These are phyloP conservation scores for Ophiocordyceps camponoti-leonardi DNA, from an alignment of 2,329 filamentous ascomycete species.

Conservation along the genomic window DNA sequence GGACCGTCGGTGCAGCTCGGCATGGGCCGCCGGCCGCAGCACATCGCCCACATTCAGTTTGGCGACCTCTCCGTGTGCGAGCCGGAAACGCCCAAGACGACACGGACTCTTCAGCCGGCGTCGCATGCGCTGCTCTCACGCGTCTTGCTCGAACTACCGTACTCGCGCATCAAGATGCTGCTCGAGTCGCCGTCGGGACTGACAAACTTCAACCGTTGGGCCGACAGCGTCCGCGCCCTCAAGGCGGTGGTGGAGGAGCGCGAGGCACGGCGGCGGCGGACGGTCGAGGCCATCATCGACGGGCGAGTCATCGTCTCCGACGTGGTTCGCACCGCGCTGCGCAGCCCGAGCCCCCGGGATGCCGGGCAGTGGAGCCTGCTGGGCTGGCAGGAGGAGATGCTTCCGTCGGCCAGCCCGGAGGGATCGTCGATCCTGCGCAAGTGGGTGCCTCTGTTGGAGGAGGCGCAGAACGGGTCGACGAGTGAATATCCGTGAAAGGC, in stretches of 20 bases:
- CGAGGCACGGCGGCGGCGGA: conserved; percentile 33
- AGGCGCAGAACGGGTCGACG: conserved; percentile 6
- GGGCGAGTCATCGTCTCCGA: conserved; percentile 17
- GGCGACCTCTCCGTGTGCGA: conserved; percentile 38
- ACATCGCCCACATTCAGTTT: conserved; percentile 50
- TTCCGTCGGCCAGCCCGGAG: conserved; percentile 19
- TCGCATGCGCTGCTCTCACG: conserved; percentile 41
- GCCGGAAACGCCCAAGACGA: conserved; percentile 14
- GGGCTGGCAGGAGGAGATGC: conserved; percentile 30
- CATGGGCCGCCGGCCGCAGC: conserved; percentile 25
- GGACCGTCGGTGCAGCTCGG: conserved; percentile 19
- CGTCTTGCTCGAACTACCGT: conserved; percentile 53
- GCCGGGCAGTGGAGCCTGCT: conserved; percentile 27
- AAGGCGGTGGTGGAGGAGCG: conserved; percentile 35
- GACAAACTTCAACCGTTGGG: conserved; percentile 32
- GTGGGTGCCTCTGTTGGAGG: conserved; percentile 22
- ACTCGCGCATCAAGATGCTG: conserved; percentile 45
- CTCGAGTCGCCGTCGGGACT: conserved; percentile 38
- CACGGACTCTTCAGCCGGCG: conserved; percentile 10
- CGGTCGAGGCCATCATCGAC: conserved; percentile 22
- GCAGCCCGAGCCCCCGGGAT: conserved; percentile 19
- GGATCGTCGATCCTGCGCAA: conserved; percentile 24
- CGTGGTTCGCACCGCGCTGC: conserved; percentile 18
- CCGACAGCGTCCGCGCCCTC: conserved; percentile 29
- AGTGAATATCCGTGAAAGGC: conserved; percentile 15